These are phyloP conservation scores for Polyporus tsugae DNA, from an alignment of 1,284 basidiomycete species.

Conservation along the genomic window DNA sequence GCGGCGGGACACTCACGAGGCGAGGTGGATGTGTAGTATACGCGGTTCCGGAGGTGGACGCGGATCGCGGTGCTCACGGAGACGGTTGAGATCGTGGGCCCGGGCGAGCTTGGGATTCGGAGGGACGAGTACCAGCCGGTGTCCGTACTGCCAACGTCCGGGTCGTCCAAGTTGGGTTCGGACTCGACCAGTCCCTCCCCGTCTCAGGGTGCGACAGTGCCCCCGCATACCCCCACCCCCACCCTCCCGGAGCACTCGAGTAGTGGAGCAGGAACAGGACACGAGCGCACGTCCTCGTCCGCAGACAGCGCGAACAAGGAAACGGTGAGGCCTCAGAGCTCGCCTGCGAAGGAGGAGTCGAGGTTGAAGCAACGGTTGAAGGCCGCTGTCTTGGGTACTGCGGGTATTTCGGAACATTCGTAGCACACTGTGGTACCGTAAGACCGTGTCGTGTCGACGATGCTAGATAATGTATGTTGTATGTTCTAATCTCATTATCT, in stretches of 20 bases:
- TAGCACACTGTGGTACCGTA: background rate
- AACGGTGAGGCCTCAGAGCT: conserved; percentile 2
- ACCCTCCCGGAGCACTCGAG: background rate
- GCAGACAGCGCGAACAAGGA: background rate
- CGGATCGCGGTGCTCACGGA: conserved; percentile 83
- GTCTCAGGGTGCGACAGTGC: background rate
- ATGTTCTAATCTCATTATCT: background rate
- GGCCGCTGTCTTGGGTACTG: conserved; percentile 39
- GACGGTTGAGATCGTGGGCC: conserved; percentile 64
- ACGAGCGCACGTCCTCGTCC: background rate
- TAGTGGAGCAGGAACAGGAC: background rate
- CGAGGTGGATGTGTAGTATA: conserved; percentile 61
- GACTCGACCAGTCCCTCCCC: background rate
- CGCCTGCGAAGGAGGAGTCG: conserved; percentile 19
- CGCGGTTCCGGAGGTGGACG: conserved; percentile 85
- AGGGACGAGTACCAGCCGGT: conserved; percentile 20
- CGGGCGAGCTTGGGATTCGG: conserved; percentile 42
- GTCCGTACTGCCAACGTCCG: no score
- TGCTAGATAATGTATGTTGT: background rate
- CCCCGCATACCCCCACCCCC: background rate
- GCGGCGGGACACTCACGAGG: background rate
- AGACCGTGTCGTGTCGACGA: background rate
- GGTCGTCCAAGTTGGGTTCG: background rate
- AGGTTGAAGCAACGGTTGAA: conserved; percentile 39
- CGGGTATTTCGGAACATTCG: background rate